A percentile compares a stretch with the other conserved stretches of the same genome.
These are phyloP conservation scores for Ceriops decandra DNA, from an alignment of 345 rosid species.

Conservation along the genomic window DNA sequence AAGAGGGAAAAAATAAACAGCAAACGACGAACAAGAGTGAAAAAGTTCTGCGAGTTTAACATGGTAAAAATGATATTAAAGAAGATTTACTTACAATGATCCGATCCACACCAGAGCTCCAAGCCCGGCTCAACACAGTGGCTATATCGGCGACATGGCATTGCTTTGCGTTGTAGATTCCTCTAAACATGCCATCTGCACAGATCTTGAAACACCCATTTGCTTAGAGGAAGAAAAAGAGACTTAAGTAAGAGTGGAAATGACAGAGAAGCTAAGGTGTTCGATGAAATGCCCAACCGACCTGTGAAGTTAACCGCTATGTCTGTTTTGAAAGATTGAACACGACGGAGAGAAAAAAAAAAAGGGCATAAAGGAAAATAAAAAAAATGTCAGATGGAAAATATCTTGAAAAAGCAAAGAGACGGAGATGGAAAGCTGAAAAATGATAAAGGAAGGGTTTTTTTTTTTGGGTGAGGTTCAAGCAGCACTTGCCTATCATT, in stretches of 20 bases:
- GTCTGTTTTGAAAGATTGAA: conserved; percentile 44
- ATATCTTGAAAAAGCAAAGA: background rate
- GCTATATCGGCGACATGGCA: conserved; percentile 69
- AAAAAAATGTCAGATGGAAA: background rate
- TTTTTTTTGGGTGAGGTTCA: background rate
- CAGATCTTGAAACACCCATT: background rate
- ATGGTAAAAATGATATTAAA: background rate
- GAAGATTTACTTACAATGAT: conserved; percentile 50
- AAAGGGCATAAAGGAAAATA: background rate
- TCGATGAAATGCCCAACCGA: conserved; percentile 57
- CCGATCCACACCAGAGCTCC: conserved; percentile 93
- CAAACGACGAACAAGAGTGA: background rate
- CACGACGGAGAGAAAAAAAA: background rate
- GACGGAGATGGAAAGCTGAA: background rate
- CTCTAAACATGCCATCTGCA: conserved; percentile 96
- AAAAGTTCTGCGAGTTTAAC: background rate
- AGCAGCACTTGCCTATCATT: conserved; percentile 75
- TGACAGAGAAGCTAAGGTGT: conserved; percentile 22
- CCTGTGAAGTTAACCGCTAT: conserved; percentile 96
- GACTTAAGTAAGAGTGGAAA: background rate
- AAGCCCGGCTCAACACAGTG: conserved; percentile 73
- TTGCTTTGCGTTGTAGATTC: conserved; percentile 84
- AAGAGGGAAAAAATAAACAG: background rate
- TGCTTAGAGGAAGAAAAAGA: conserved; percentile 1
- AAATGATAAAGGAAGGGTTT: background rate